phyloP scores from a whole-genome alignment of 2,329 filamentous ascomycete species.

The Calonectria leucothoes region DNA sequence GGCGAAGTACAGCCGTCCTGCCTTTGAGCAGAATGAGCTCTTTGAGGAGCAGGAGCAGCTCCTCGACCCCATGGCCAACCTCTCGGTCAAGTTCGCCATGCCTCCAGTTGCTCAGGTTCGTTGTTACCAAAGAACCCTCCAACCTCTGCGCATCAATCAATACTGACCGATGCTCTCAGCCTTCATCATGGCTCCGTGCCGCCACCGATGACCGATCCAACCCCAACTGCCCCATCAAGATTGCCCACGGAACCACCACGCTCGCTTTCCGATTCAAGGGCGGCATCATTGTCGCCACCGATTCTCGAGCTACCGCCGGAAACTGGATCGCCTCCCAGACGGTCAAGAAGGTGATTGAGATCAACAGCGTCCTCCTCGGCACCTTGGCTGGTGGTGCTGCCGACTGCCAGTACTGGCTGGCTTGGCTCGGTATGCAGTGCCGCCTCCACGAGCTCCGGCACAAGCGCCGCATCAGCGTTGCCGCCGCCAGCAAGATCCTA shows the following conservation, averaged over 20 bases:
- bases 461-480: slow-evolving; percentile 98
- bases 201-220: slow-evolving; percentile 98
- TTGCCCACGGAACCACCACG: slow-evolving; percentile 98
- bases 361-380: slow-evolving; percentile 92
- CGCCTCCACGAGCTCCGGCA: slow-evolving; percentile 98
- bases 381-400: slow-evolving; percentile 99
- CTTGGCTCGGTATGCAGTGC: slow-evolving; percentile 98
- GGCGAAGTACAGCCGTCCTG: slow-evolving; percentile 87
- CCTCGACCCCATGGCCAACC: slow-evolving; percentile 76
- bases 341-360: slow-evolving; percentile 99
- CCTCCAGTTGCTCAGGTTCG: slow-evolving; percentile 90
- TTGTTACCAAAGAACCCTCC: slow-evolving; percentile 27
- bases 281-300: slow-evolving; percentile 97
- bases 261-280: slow-evolving; percentile 98
- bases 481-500: slow-evolving; percentile 97
- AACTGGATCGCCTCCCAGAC: slow-evolving; percentile 99
- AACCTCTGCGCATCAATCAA: neutral
- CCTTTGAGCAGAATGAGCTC: slow-evolving; percentile 77
- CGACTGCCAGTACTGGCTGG: slow-evolving; percentile 99
- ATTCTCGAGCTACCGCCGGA: slow-evolving; percentile 95
- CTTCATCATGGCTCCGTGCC: slow-evolving; percentile 93
- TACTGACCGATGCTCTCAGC: slow-evolving; percentile 61
- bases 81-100: slow-evolving; percentile 94
- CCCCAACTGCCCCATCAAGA: slow-evolving; percentile 98
- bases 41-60: slow-evolving; percentile 79